Conservation (phyloP, 176 grass and related monocot genomes). For the Poa annua region DNA sequence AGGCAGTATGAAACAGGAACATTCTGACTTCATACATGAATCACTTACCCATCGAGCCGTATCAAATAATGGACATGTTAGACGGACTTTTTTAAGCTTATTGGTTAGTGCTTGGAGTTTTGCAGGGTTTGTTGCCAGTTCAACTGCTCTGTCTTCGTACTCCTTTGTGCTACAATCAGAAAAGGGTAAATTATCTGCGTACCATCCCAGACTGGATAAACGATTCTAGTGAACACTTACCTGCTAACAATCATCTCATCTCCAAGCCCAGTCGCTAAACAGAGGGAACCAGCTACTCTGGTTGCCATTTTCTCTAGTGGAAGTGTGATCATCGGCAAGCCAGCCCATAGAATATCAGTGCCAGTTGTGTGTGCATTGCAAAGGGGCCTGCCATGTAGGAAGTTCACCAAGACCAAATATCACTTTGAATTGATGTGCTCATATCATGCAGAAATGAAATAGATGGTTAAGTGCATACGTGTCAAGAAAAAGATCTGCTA, state of each 20-base stretch:
- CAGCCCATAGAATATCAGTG: slow-evolving; percentile 31
- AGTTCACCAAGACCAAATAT: slow-evolving; percentile 4
- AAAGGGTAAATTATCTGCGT: slow-evolving; percentile 4
- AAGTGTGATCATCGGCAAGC: slow-evolving; percentile 28
- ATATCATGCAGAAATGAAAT: slow-evolving; percentile 7
- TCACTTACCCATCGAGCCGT: slow-evolving; percentile 28
- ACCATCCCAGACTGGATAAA: background rate
- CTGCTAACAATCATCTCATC: slow-evolving; percentile 32
- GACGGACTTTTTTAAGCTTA: slow-evolving; percentile 36
- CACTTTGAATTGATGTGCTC: background rate
- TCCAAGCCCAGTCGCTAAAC: slow-evolving; percentile 28
- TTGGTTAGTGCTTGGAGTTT: slow-evolving; percentile 25
- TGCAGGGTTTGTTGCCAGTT: slow-evolving; percentile 21
- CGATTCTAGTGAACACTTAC: background rate
- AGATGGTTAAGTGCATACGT: slow-evolving; percentile 19
- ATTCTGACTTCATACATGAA: background rate
- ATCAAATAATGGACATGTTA: slow-evolving; percentile 24
- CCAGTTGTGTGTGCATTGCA: slow-evolving; percentile 35
- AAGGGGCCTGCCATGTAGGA: slow-evolving; percentile 8
- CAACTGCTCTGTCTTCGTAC: slow-evolving; percentile 27
- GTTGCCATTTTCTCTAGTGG: slow-evolving; percentile 36
- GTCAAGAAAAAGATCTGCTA: slow-evolving; percentile 33
- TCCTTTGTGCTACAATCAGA: slow-evolving; percentile 23
- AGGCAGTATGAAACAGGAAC: background rate
- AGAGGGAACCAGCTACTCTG: slow-evolving; percentile 35